Conservation (phyloP, 164 flowering plant species). For the Dillenia suffruticosa region DNA sequence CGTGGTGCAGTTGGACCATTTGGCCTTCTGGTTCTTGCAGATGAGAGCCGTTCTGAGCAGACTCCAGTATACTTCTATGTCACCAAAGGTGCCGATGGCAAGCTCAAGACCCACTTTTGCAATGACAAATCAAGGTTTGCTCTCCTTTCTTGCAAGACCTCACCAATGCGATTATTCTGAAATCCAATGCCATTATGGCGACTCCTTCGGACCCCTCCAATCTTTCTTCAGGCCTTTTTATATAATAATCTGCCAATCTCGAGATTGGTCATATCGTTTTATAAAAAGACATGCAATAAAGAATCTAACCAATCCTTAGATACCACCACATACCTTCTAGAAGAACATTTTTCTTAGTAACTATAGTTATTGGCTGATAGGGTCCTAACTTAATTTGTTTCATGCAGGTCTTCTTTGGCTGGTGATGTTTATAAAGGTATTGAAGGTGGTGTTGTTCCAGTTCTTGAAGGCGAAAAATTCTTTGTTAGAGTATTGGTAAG, state of each 20-base stretch:
- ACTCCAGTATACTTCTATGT: conserved; percentile 81
- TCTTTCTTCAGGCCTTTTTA: no score
- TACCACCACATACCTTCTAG: no score
- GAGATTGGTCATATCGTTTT: no score
- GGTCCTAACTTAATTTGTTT: not conserved
- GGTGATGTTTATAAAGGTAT: conserved; percentile 48
- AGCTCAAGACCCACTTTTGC: conserved; percentile 63
- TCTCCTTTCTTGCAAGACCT: not conserved
- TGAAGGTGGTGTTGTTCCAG: conserved; percentile 64
- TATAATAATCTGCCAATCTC: no score
- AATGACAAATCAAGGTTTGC: conserved; percentile 60
- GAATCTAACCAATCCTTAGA: no score
- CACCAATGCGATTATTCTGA: no score
- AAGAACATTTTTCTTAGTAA: no score
- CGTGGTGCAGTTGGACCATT: conserved; percentile 82
- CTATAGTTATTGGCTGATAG: not conserved
- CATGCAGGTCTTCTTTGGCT: conserved; percentile 57
- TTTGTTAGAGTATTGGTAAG: conserved; percentile 65
- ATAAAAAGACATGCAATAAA: no score
- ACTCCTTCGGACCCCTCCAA: no score
- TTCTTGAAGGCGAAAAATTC: conserved; percentile 57
- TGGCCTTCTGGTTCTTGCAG: conserved; percentile 74
- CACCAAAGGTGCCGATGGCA: conserved; percentile 47
- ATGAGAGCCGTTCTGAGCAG: conserved; percentile 46
- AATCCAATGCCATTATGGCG: no score